Evolutionary conservation across 441 rosid species (phyloP).

Genomic region (Populus tomentosa): DNA sequence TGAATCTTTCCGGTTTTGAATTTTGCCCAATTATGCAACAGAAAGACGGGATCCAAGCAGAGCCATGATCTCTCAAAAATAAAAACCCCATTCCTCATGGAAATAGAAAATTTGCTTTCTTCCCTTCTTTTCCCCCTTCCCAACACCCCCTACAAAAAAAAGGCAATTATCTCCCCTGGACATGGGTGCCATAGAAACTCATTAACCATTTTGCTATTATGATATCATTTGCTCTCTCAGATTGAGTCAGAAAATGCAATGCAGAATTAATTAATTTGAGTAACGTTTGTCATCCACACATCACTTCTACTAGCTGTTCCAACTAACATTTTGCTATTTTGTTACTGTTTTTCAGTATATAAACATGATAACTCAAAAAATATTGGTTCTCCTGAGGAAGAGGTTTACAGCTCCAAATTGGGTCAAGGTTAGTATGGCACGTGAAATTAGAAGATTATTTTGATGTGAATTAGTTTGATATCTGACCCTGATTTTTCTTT

Average conservation of each 20-base stretch:
- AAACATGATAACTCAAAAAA: constrained; percentile 74
- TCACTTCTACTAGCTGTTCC: constrained; percentile 4
- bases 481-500: constrained; percentile 17
- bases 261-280: background rate
- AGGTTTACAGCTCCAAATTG: constrained; percentile 96
- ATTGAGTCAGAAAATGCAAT: background rate
- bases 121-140: background rate
- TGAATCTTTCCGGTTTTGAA: background rate
- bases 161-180: background rate
- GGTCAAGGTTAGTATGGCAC: constrained; percentile 70
- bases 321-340: constrained; percentile 12
- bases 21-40: background rate
- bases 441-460: background rate
- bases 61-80: background rate
- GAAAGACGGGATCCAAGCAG: background rate
- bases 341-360: constrained; percentile 51
- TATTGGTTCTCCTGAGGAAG: constrained; percentile 81
- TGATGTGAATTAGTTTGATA: constrained; percentile 7
- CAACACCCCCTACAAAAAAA: background rate
- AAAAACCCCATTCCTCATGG: background rate
- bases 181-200: background rate
- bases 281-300: background rate
- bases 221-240: background rate
- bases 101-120: background rate
- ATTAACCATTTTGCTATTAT: background rate